Percentiles rank a stretch among this genome's conserved stretches.
Evolutionary conservation across 2,329 filamentous ascomycete species (phyloP).

Genomic region (Sporothrix protearum): DNA sequence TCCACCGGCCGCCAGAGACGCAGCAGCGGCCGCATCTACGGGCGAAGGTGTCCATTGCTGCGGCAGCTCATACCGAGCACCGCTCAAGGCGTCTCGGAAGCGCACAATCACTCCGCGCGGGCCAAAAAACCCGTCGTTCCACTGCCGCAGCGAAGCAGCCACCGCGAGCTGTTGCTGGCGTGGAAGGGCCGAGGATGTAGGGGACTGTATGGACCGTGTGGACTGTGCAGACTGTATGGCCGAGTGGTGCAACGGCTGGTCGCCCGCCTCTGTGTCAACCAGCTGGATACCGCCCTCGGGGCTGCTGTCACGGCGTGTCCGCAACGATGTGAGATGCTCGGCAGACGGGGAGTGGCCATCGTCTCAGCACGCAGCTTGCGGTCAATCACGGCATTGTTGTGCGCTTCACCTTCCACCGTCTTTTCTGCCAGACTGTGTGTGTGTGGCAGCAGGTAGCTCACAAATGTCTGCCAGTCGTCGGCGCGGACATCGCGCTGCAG

Average conservation of each 20-base stretch:
- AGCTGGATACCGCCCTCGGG: slow-evolving; percentile 4
- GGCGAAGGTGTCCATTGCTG: neutral
- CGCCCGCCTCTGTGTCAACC: neutral
- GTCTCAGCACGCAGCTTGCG: slow-evolving; percentile 48
- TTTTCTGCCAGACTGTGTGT: slow-evolving; percentile 33
- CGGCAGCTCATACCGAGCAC: neutral
- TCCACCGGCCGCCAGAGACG: neutral
- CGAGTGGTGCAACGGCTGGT: neutral
- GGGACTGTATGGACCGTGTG: neutral
- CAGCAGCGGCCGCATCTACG: neutral
- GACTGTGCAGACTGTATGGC: neutral
- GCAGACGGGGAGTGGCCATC: slow-evolving; percentile 29
- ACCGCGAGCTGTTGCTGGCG: slow-evolving; percentile 28
- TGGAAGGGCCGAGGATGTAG: slow-evolving; percentile 33
- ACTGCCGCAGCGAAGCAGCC: slow-evolving; percentile 47
- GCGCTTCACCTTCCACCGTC: neutral
- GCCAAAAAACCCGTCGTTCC: slow-evolving; percentile 56
- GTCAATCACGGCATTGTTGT: slow-evolving; percentile 48
- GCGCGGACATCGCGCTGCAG: slow-evolving; percentile 44
- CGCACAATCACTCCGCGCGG: slow-evolving; percentile 48
- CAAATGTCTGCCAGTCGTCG: slow-evolving; percentile 58
- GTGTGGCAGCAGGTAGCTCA: slow-evolving; percentile 54
- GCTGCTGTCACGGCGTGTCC: neutral
- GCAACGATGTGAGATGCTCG: slow-evolving; percentile 16
- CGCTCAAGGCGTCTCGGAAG: slow-evolving; percentile 32